Conservation (phyloP, 169 alveolate genomes). For the Cryptosporidium parvum region DNA sequence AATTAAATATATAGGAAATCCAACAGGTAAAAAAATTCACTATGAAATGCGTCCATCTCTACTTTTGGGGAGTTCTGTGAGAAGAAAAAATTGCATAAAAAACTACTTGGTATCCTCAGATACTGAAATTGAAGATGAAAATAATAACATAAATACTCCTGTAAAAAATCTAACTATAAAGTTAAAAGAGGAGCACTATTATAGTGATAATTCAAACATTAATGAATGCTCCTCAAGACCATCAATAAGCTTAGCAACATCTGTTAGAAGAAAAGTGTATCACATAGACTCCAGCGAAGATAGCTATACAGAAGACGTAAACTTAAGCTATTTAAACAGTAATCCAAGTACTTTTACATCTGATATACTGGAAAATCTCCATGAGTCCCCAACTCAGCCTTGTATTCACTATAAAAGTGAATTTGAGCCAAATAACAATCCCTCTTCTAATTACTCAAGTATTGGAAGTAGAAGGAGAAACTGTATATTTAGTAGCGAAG, state of each 20-base stretch:
- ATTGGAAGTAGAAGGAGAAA: slow-evolving; percentile 42
- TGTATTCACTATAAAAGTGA: slow-evolving; percentile 41
- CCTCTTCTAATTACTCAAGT: background rate
- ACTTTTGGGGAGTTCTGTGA: slow-evolving; percentile 40
- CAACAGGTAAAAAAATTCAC: background rate
- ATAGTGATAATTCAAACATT: slow-evolving; percentile 10
- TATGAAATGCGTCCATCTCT: slow-evolving; percentile 51
- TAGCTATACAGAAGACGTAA: background rate
- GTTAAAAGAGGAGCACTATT: background rate
- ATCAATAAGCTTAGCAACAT: slow-evolving; percentile 39
- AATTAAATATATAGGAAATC: background rate
- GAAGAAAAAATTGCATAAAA: slow-evolving; percentile 5
- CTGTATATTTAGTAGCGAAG: slow-evolving; percentile 14
- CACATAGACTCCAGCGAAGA: slow-evolving; percentile 52
- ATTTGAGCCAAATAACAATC: background rate
- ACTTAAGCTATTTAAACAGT: background rate
- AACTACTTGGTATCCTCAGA: slow-evolving; percentile 50
- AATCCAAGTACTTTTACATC: background rate
- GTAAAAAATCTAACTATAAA: background rate
- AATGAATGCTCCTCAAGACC: slow-evolving; percentile 25
- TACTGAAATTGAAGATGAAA: slow-evolving; percentile 16
- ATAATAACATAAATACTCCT: slow-evolving; percentile 16
- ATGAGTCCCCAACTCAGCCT: slow-evolving; percentile 23
- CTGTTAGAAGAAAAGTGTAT: slow-evolving; percentile 24
- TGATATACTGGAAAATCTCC: background rate